Percentiles rank a stretch among this genome's conserved stretches.
Conservation (phyloP, 2,329 filamentous ascomycete species). For the Zymoseptoria crescenta region DNA sequence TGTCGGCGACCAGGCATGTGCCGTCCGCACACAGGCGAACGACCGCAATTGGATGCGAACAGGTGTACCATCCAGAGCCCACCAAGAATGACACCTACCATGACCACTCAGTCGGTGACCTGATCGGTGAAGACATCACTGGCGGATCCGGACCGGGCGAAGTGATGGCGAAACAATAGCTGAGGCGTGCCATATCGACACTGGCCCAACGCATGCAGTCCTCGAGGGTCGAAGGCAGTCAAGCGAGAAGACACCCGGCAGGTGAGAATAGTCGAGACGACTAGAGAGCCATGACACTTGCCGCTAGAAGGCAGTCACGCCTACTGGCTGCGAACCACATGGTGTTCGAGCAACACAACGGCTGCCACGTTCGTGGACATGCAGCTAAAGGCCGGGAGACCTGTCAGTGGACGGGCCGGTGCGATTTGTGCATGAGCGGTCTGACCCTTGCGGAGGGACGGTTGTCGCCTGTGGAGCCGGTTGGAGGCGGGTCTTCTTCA, state of each 20-base stretch:
- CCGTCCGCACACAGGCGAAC: neutral
- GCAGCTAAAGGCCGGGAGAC: constrained; percentile 16
- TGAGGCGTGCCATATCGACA: constrained; percentile 17
- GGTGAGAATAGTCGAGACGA: constrained; percentile 3
- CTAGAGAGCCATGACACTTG: constrained; percentile 4
- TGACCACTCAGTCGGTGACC: constrained; percentile 5
- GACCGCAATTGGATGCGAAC: neutral
- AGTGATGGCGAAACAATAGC: constrained; percentile 8
- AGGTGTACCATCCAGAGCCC: constrained; percentile 1
- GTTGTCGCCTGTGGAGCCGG: constrained; percentile 4
- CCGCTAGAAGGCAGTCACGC: constrained; percentile 12
- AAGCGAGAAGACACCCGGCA: constrained; percentile 10
- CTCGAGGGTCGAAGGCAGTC: constrained; percentile 1
- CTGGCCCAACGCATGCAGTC: constrained; percentile 11
- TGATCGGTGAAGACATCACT: constrained; percentile 16
- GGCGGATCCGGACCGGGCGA: constrained; percentile 12
- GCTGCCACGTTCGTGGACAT: constrained; percentile 24
- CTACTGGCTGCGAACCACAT: constrained; percentile 15
- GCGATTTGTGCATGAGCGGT: constrained; percentile 5
- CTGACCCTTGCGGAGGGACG: neutral
- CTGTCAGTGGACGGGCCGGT: constrained; percentile 18
- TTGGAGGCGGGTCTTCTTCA: constrained; percentile 2
- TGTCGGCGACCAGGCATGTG: neutral
- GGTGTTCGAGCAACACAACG: constrained; percentile 16
- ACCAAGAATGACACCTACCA: neutral